A percentile compares a stretch with the other conserved stretches of the same genome.
These are phyloP conservation scores for Cryptococcus sp. DNA, from an alignment of 1,284 basidiomycete species.

Conservation along the genomic window DNA sequence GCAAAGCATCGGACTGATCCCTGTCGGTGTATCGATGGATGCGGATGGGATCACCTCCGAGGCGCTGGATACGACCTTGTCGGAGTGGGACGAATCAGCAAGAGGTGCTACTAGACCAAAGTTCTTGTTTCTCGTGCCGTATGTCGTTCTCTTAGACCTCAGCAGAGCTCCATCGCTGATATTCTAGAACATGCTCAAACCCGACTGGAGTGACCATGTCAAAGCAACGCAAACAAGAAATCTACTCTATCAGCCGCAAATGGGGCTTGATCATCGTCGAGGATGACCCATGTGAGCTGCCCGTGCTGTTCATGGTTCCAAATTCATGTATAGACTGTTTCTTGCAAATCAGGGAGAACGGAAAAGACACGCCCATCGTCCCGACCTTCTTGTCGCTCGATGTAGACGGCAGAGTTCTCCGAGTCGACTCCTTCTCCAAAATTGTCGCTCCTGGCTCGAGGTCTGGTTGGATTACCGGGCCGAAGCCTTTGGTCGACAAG, in stretches of 20 bases:
- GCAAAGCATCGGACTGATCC: slow-evolving; percentile 52
- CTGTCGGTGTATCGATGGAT: slow-evolving; percentile 63
- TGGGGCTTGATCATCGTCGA: slow-evolving; percentile 65
- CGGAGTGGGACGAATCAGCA: slow-evolving; percentile 58
- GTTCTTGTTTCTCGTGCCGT: slow-evolving; percentile 38
- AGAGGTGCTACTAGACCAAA: slow-evolving; percentile 54
- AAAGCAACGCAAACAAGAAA: slow-evolving; percentile 59
- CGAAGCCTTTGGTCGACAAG: slow-evolving; percentile 24
- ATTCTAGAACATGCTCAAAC: slow-evolving; percentile 52
- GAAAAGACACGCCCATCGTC: slow-evolving; percentile 40
- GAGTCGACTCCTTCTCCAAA: slow-evolving; percentile 75
- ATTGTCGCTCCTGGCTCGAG: slow-evolving; percentile 69
- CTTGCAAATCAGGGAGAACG: slow-evolving; percentile 39
- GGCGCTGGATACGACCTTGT: slow-evolving; percentile 56
- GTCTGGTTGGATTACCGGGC: slow-evolving; percentile 63
- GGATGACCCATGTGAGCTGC: slow-evolving; percentile 60
- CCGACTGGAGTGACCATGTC: slow-evolving; percentile 68
- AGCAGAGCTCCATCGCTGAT: background rate
- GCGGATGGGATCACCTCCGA: slow-evolving; percentile 59
- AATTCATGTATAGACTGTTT: slow-evolving; percentile 38
- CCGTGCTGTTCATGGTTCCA: slow-evolving; percentile 25
- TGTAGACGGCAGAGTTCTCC: slow-evolving; percentile 70
- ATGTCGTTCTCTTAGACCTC: no score
- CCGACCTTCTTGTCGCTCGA: slow-evolving; percentile 51
- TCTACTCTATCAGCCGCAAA: slow-evolving; percentile 69